Evolutionary conservation across 768 basidiomycete species (phyloP).

Genomic region (Rickenella mellea): DNA sequence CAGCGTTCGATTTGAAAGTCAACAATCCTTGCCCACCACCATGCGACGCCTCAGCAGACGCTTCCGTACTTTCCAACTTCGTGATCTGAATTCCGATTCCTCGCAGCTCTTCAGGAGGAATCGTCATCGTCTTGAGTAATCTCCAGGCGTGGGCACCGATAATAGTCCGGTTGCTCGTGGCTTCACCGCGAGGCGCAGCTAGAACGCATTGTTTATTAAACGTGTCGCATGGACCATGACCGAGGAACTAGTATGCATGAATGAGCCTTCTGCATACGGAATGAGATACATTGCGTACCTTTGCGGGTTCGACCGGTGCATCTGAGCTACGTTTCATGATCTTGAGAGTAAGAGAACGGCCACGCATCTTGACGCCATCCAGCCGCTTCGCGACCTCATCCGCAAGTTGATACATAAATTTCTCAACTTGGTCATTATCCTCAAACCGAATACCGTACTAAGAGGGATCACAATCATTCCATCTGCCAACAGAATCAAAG

Average conservation of each 20-base stretch:
- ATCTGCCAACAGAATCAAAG: background rate
- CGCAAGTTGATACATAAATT: constrained; percentile 69
- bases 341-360: constrained; percentile 74
- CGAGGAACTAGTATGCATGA: constrained; percentile 59
- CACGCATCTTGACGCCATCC: constrained; percentile 56
- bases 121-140: constrained; percentile 59
- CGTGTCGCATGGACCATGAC: constrained; percentile 78
- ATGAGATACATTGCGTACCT: constrained; percentile 37
- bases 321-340: constrained; percentile 79
- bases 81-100: constrained; percentile 88
- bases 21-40: constrained; percentile 51
- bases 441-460: constrained; percentile 96
- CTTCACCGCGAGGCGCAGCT: constrained; percentile 45
- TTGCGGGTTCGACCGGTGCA: constrained; percentile 84
- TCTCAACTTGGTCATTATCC: constrained; percentile 69
- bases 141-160: constrained; percentile 75
- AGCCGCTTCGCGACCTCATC: constrained; percentile 69
- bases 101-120: constrained; percentile 81
- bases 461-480: background rate
- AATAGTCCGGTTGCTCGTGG: constrained; percentile 62
- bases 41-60: constrained; percentile 18
- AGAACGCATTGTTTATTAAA: constrained; percentile 70
- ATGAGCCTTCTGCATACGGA: background rate
- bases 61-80: constrained; percentile 57
- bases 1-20: constrained; percentile 34